Percentiles rank a stretch among this genome's conserved stretches.
phyloP scores from a whole-genome alignment of 176 grass and related monocot species.

The Panicum miliaceum region DNA sequence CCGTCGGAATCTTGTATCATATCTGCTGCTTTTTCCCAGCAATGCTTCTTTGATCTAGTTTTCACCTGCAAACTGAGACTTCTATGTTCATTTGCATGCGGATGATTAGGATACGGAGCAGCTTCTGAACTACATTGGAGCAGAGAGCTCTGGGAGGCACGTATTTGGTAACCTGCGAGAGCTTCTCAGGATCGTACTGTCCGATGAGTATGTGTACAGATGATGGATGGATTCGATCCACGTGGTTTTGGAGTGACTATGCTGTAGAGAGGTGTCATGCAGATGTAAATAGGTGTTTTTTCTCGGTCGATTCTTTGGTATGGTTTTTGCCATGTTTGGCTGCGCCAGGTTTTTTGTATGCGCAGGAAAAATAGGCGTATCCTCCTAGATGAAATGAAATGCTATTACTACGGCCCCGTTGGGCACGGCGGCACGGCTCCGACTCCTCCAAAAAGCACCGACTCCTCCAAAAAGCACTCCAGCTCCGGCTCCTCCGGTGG shows the following conservation, averaged over 20 bases:
- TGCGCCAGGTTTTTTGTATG: constrained; percentile 55
- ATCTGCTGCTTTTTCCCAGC: neutral
- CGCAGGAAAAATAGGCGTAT: constrained; percentile 19
- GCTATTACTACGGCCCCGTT: too few species aligned
- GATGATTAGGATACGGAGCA: constrained; percentile 61
- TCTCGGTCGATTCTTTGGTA: constrained; percentile 15
- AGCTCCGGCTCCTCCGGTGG: too few species aligned
- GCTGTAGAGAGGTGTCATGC: constrained; percentile 25
- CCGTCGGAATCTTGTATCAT: neutral
- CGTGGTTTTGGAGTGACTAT: constrained; percentile 8
- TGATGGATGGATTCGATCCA: constrained; percentile 34
- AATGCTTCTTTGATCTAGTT: constrained; percentile 17
- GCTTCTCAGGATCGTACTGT: constrained; percentile 58
- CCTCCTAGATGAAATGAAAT: constrained; percentile 29
- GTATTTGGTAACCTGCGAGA: constrained; percentile 58
- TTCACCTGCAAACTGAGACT: neutral
- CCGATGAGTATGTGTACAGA: constrained; percentile 51
- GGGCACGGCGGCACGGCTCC: too few species aligned
- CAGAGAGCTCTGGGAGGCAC: constrained; percentile 46
- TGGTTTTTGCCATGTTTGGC: constrained; percentile 29
- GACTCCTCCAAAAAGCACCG: too few species aligned
- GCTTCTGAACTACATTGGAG: constrained; percentile 61
- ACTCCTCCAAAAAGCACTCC: too few species aligned
- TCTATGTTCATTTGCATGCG: neutral
- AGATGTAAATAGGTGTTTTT: constrained; percentile 39